Conservation (phyloP, 164 flowering plant genomes). For the Berberis vulgaris region DNA sequence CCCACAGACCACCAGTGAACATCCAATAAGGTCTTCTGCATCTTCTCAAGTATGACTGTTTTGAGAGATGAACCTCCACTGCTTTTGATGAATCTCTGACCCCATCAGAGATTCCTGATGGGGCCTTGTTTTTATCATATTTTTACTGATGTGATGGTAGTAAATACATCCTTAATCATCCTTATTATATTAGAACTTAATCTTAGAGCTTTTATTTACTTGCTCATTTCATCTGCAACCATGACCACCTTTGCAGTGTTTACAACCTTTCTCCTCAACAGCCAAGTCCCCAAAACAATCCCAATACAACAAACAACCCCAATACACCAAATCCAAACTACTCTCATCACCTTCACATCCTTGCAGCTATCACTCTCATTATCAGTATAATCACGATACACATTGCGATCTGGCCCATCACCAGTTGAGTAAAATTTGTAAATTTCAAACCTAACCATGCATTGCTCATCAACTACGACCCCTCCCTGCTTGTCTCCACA, state of each 20-base stretch:
- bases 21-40: too few relatives aligned
- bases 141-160: too few relatives aligned
- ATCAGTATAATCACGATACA: not conserved
- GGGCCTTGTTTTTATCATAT: too few relatives aligned
- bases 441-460: conserved; percentile 10
- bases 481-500: conserved; percentile 11
- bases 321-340: conserved; percentile 11
- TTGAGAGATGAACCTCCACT: too few relatives aligned
- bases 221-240: not conserved
- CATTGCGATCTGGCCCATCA: conserved; percentile 10
- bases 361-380: not conserved
- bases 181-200: too few relatives aligned
- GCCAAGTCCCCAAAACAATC: conserved; percentile 9
- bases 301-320: conserved; percentile 11
- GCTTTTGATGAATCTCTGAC: too few relatives aligned
- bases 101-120: too few relatives aligned
- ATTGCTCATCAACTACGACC: conserved; percentile 6
- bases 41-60: too few relatives aligned
- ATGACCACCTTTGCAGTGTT: conserved; percentile 13
- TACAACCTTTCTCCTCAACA: conserved; percentile 11
- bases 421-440: conserved; percentile 4
- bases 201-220: too few relatives aligned
- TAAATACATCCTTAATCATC: too few relatives aligned
- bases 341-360: conserved; percentile 6
- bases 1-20: too few relatives aligned